These are phyloP conservation scores for Colletotrichum sp. DNA, from an alignment of 2,329 filamentous ascomycete genomes.

Conservation along the genomic window DNA sequence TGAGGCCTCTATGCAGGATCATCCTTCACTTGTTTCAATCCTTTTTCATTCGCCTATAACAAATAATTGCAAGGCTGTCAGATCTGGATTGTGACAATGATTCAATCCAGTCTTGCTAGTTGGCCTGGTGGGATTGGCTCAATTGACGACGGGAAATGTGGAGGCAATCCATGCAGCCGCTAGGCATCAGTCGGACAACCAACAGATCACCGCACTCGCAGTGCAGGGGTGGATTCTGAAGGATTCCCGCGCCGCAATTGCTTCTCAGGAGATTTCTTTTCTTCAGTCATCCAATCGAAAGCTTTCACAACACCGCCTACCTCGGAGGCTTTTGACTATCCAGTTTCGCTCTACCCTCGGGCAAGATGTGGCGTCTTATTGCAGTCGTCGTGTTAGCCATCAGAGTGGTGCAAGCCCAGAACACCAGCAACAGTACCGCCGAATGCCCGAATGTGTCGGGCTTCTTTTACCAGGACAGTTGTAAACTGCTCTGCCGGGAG, in stretches of 20 bases:
- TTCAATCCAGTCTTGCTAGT: neutral
- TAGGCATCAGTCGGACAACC: neutral
- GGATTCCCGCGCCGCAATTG: neutral
- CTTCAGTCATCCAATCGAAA: neutral
- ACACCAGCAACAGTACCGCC: rapidly evolving
- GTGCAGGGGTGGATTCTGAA: neutral
- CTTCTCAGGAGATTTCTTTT: neutral
- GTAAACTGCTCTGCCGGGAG: neutral
- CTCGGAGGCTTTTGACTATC: neutral
- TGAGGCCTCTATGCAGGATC: neutral
- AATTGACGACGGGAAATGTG: neutral
- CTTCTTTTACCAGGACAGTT: neutral
- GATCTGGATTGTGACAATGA: neutral
- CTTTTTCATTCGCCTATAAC: rapidly evolving
- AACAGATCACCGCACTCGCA: neutral
- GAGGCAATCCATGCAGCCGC: neutral
- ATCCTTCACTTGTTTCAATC: neutral
- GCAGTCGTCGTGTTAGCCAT: neutral
- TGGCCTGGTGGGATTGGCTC: neutral
- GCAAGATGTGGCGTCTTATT: neutral
- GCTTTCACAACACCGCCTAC: rapidly evolving
- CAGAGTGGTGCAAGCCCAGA: neutral
- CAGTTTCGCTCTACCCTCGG: neutral
- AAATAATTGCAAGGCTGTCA: neutral
- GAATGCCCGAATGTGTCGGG: neutral